A percentile compares a stretch with the other conserved stretches of the same genome.
Evolutionary conservation across 2,329 filamentous ascomycete species (phyloP).

Genomic region (Colletotrichum horii): DNA sequence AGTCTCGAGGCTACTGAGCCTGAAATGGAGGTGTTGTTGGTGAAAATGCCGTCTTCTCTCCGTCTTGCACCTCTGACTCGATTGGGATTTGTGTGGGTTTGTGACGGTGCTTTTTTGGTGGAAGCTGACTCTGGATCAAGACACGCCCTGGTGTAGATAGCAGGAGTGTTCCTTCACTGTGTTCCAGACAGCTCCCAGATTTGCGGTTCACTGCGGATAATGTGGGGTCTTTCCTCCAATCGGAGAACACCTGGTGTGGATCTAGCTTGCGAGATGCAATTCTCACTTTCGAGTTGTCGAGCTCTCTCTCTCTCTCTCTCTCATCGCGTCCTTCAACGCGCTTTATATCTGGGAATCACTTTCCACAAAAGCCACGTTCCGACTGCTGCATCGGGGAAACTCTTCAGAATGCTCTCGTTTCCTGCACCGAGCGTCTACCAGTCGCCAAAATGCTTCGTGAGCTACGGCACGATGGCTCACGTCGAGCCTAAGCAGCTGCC

Average conservation of each 20-base stretch:
- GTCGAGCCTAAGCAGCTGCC: constrained; percentile 75
- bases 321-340: background rate
- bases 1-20: background rate
- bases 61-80: constrained; percentile 6
- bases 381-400: too few species aligned
- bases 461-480: constrained; percentile 71
- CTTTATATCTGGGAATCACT: background rate
- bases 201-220: background rate
- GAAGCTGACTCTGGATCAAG: background rate
- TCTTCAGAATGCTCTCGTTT: constrained; percentile 49
- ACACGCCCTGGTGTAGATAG: background rate
- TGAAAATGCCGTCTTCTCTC: background rate
- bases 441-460: constrained; percentile 74
- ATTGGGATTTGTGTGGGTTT: background rate
- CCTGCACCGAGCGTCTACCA: constrained; percentile 54
- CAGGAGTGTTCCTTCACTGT: background rate
- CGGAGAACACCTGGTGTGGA: background rate
- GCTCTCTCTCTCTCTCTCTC: background rate
- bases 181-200: background rate
- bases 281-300: background rate
- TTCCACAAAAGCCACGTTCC: background rate
- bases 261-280: background rate
- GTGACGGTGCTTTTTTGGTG: background rate
- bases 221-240: background rate
- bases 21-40: background rate